A percentile compares a stretch with the other conserved stretches of the same genome.
phyloP scores from a whole-genome alignment of 2,329 filamentous ascomycete species.

The Ophiostoma quercus region DNA sequence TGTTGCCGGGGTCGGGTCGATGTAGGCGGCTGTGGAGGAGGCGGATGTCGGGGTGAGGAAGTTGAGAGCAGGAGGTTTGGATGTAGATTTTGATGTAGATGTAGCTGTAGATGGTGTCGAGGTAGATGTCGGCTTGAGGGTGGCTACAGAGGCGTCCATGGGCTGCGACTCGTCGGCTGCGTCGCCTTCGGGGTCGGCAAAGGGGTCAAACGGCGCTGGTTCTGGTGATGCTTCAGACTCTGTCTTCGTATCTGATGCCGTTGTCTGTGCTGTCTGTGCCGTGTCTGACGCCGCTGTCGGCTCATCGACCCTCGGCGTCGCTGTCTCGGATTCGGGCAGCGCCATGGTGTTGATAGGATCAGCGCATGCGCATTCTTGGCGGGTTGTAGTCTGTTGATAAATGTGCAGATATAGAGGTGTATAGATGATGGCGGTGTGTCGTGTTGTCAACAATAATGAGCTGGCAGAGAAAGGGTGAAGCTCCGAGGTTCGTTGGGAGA shows the following conservation, averaged over 20 bases:
- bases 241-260: not conserved
- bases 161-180: not conserved
- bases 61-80: conserved; percentile 30
- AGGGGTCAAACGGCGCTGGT: conserved; percentile 19
- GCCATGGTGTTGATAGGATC: conserved; percentile 7
- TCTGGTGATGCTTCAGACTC: not conserved
- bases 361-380: not conserved
- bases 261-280: not conserved
- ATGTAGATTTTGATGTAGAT: conserved; percentile 32
- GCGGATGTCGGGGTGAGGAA: conserved; percentile 44
- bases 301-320: not conserved
- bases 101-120: conserved; percentile 36
- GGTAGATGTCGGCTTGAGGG: conserved; percentile 48
- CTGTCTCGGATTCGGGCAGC: not conserved
- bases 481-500: conserved; percentile 4
- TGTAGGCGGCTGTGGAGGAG: conserved; percentile 41
- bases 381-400: too few relatives aligned
- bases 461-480: not conserved
- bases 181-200: conserved; percentile 20
- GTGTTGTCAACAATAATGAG: not conserved
- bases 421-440: not conserved
- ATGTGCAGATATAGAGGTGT: not conserved
- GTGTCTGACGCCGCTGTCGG: not conserved
- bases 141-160: conserved; percentile 41
- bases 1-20: conserved; percentile 56